phyloP scores from a whole-genome alignment of 495 filamentous ascomycete genomes.

The Oidiodendron maius region DNA sequence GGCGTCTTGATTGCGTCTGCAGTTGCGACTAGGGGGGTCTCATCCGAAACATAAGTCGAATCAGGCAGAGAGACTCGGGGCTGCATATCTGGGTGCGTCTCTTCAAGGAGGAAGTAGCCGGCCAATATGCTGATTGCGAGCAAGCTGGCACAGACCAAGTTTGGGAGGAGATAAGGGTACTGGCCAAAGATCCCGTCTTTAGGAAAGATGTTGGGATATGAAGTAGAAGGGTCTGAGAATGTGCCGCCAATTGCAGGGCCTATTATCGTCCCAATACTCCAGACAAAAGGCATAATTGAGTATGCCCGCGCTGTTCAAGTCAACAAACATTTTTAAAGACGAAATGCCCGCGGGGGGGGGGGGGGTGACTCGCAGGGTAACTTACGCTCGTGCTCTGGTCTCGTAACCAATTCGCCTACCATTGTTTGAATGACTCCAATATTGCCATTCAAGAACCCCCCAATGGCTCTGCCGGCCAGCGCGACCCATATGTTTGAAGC shows the following conservation, averaged over 20 bases:
- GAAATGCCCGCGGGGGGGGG: neutral
- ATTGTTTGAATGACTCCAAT: constrained; percentile 80
- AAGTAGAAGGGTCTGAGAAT: constrained; percentile 42
- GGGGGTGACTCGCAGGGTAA: too few species aligned
- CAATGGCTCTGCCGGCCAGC: constrained; percentile 78
- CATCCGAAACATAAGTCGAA: constrained; percentile 19
- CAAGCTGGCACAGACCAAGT: constrained; percentile 77
- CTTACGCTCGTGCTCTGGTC: constrained; percentile 80
- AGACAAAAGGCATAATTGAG: constrained; percentile 25
- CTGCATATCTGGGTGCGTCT: constrained; percentile 72
- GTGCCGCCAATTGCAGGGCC: constrained; percentile 60
- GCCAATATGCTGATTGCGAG: constrained; percentile 72
- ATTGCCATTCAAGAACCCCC: constrained; percentile 86
- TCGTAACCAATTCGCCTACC: constrained; percentile 83
- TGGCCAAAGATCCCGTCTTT: constrained; percentile 70
- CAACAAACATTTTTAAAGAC: neutral
- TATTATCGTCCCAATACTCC: constrained; percentile 48
- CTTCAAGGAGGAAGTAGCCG: constrained; percentile 86
- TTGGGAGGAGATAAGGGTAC: constrained; percentile 90
- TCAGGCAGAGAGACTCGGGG: constrained; percentile 16
- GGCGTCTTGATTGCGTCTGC: constrained; percentile 49
- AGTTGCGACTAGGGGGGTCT: constrained; percentile 20
- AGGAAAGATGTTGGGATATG: constrained; percentile 66
- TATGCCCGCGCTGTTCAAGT: constrained; percentile 2
- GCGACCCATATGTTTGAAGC: constrained; percentile 77